phyloP scores from a whole-genome alignment of 345 rosid genomes.

The Combretum micranthum region DNA sequence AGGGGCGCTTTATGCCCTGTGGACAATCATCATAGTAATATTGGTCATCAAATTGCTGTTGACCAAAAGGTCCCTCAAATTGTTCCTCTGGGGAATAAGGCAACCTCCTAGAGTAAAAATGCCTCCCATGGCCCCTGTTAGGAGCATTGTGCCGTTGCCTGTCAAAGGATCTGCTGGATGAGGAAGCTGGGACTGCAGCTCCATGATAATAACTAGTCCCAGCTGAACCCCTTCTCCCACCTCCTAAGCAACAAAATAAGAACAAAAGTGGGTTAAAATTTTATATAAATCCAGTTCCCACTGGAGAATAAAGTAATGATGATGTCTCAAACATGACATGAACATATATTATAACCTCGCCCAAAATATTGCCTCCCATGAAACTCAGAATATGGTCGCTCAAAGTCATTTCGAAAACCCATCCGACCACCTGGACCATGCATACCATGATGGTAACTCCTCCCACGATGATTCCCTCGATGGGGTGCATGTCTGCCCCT shows the following conservation, averaged over 20 bases:
- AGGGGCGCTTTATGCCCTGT: constrained; percentile 46
- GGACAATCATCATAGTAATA: constrained; percentile 29
- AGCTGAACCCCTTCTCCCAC: constrained; percentile 38
- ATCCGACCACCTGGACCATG: constrained; percentile 29
- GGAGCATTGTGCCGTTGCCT: constrained; percentile 35
- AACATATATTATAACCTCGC: constrained; percentile 15
- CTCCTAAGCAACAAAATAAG: constrained; percentile 14
- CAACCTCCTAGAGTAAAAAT: constrained; percentile 25
- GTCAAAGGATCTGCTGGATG: constrained; percentile 32
- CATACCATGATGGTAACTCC: constrained; percentile 29
- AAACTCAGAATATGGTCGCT: constrained; percentile 18
- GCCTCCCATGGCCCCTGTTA: constrained; percentile 26
- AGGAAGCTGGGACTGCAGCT: constrained; percentile 19
- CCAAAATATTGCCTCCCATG: constrained; percentile 31
- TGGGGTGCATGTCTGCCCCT: constrained; percentile 31
- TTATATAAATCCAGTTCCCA: neutral
- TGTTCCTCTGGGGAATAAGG: constrained; percentile 39
- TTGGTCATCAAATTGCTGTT: constrained; percentile 37
- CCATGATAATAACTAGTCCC: constrained; percentile 37
- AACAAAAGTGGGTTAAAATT: neutral
- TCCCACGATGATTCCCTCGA: constrained; percentile 23
- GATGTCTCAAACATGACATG: neutral
- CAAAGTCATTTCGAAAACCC: constrained; percentile 24
- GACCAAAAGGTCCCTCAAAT: constrained; percentile 29
- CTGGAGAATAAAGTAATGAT: too few species aligned